Evolutionary conservation across 176 grass and related monocot species (phyloP), one percentile per base, ranked within the genome.

Genomic region (Tillandsia leiboldiana): DNA sequence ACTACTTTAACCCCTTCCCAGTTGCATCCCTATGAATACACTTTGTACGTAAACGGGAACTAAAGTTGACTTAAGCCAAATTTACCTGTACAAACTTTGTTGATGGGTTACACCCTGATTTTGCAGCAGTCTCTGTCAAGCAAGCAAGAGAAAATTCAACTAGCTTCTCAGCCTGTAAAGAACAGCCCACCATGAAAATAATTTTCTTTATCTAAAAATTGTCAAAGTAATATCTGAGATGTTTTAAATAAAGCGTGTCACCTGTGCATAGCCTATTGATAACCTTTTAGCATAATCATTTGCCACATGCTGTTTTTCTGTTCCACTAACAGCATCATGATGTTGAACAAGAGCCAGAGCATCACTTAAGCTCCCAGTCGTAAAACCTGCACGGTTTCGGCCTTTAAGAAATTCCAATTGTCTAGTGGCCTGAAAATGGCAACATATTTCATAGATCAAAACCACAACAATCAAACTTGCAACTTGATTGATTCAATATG

Each of bases 251-350:
- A 26, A 59, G 4, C 54, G 8, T 17, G 70, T 80, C 49, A 96
- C 92, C 85, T 85, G 70, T 56, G 79, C 70, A 80, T 92, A 96
- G 72, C 92, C 88, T 84, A 96, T 96, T 18, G 85, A 87, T 50
- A 96, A 80, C 80, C 92, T 81, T 76, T 96, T 96, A 49, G 92
- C 88, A 92, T 96, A 96, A 80, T 96, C 92, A 84, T 96, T 76
- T 73, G 92, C 88, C 18, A 96, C 92, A 58, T 96, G 92, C 74
- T 96, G 92, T 66, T 96, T 96, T 73, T 96, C 92, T 80, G 92
- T 96, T 85, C 92, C 92, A 80, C 73, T 92, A 67, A 96, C 92
- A 64, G 88, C 92, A 81, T 96, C 92, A 68, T 96, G 92, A 52
- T 92, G 88, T 73, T 92, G 92, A n/a, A 70, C 83, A 86, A 96